phyloP scores from a whole-genome alignment of 2,329 filamentous ascomycete species.

The Exophiala phaeomuriformis region DNA sequence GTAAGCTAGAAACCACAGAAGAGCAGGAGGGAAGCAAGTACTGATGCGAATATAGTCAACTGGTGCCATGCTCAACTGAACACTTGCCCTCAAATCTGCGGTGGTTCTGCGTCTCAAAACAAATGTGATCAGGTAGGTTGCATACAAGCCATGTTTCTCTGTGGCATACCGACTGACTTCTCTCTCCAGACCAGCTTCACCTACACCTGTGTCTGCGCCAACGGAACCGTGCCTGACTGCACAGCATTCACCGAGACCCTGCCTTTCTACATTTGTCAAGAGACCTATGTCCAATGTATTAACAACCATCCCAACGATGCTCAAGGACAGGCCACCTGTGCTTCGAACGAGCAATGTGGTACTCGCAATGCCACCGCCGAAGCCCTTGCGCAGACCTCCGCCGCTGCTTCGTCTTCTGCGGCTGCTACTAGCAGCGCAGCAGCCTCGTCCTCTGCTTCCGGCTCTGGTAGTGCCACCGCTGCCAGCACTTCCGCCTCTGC shows the following conservation, averaged over 20 bases:
- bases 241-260: slow-evolving; percentile 51
- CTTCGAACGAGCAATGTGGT: slow-evolving; percentile 46
- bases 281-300: slow-evolving; percentile 46
- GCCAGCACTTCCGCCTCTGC: slow-evolving; percentile 30
- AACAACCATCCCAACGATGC: slow-evolving; percentile 40
- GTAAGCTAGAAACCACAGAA: slow-evolving; percentile 18
- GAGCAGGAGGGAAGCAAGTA: not conserved
- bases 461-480: slow-evolving; percentile 31
- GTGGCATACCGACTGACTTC: not conserved
- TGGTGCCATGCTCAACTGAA: slow-evolving; percentile 56
- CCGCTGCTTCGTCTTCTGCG: slow-evolving; percentile 29
- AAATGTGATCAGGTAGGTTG: slow-evolving; percentile 50
- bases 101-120: slow-evolving; percentile 45
- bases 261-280: slow-evolving; percentile 54
- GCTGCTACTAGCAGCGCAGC: slow-evolving; percentile 32
- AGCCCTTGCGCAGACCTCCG: slow-evolving; percentile 28
- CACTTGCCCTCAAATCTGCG: slow-evolving; percentile 55
- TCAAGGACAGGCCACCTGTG: slow-evolving; percentile 45
- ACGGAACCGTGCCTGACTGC: slow-evolving; percentile 50
- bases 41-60: slow-evolving; percentile 31
- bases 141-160: not conserved
- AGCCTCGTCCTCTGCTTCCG: slow-evolving; percentile 30
- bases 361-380: slow-evolving; percentile 40
- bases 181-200: slow-evolving; percentile 41
- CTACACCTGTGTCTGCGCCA: slow-evolving; percentile 53